Evolutionary conservation across 2,329 filamentous ascomycete species (phyloP).

Genomic region (Graphilbum fragrans): DNA sequence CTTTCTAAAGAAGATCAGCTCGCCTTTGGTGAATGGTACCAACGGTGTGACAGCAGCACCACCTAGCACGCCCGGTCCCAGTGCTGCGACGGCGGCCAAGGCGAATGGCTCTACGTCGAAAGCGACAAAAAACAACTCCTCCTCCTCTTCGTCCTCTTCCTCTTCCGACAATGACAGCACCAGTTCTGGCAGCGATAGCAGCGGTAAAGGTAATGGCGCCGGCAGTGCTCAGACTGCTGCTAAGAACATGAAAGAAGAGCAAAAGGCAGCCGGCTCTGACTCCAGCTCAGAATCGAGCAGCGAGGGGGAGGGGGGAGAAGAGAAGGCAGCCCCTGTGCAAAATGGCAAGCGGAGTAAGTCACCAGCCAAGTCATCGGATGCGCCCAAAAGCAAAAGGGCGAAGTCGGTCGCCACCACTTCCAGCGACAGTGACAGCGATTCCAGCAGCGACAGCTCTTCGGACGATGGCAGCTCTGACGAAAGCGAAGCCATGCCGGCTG

Average conservation of each 20-base stretch:
- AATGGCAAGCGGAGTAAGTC: too few species aligned
- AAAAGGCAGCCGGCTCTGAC: not conserved
- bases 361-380: not conserved
- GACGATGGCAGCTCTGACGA: not conserved
- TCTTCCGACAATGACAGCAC: constrained; percentile 4
- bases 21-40: not conserved
- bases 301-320: too few species aligned
- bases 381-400: not conserved
- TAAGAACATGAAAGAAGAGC: not conserved
- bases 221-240: not conserved
- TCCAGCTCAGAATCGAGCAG: too few species aligned
- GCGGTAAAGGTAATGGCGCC: constrained; percentile 8
- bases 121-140: too few species aligned
- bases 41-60: not conserved
- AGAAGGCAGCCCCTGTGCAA: too few species aligned
- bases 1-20: constrained; percentile 6
- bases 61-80: too few species aligned
- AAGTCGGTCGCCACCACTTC: not conserved
- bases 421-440: not conserved
- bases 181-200: constrained; percentile 3
- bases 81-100: not conserved
- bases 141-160: too few species aligned
- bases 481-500: not conserved
- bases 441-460: not conserved
- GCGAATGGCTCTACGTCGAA: not conserved